A percentile compares a stretch with the other conserved stretches of the same genome.
phyloP scores from a whole-genome alignment of 257 asterid species.

The Nicotiana tabacum region DNA sequence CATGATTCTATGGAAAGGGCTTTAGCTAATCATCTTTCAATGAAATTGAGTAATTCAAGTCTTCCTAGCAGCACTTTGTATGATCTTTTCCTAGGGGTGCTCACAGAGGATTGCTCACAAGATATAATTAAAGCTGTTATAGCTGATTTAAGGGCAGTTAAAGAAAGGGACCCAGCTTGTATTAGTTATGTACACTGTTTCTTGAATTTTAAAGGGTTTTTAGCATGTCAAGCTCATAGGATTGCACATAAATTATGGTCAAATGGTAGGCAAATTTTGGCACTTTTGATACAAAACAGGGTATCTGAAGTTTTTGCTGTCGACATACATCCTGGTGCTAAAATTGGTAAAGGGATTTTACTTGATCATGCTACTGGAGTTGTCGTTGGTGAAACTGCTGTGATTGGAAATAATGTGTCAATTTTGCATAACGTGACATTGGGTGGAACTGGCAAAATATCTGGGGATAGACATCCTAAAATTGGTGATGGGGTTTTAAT shows the following conservation, averaged over 20 bases:
- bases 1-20: slow-evolving; percentile 65
- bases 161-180: slow-evolving; percentile 91
- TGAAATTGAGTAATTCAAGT: slow-evolving; percentile 51
- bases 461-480: slow-evolving; percentile 84
- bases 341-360: slow-evolving; percentile 69
- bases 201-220: slow-evolving; percentile 74
- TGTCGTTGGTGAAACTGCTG: slow-evolving; percentile 82
- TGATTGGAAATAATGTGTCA: slow-evolving; percentile 81
- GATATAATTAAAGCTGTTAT: slow-evolving; percentile 46
- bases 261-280: slow-evolving; percentile 48
- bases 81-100: slow-evolving; percentile 47
- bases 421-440: slow-evolving; percentile 84
- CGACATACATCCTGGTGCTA: slow-evolving; percentile 90
- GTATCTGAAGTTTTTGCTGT: slow-evolving; percentile 80
- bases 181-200: slow-evolving; percentile 76
- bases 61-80: slow-evolving; percentile 45
- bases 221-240: slow-evolving; percentile 75
- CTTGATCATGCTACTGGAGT: slow-evolving; percentile 95
- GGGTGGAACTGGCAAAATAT: slow-evolving; percentile 82
- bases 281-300: slow-evolving; percentile 66
- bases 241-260: slow-evolving; percentile 70
- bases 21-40: slow-evolving; percentile 54
- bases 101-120: slow-evolving; percentile 30
- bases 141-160: slow-evolving; percentile 65
- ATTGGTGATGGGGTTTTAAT: slow-evolving; percentile 84